A percentile compares a stretch with the other conserved stretches of the same genome.
phyloP scores from a whole-genome alignment of 1,139 yeast species.

The Yamadazyma friedrichii region DNA sequence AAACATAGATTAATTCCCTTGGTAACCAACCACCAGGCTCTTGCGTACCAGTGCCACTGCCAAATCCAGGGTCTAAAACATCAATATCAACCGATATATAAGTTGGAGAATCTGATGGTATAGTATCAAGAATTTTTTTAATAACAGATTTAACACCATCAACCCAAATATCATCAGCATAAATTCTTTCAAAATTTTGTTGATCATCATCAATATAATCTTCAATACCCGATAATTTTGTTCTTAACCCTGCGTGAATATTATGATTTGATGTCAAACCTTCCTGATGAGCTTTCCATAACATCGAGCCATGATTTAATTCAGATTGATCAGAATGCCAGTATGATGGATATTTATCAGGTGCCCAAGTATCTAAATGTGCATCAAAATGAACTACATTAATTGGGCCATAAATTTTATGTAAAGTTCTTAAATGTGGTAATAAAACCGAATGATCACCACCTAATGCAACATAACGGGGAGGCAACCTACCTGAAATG shows the following conservation, averaged over 20 bases:
- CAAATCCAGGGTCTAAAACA: constrained; percentile 77
- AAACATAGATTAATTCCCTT: constrained; percentile 64
- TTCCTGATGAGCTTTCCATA: constrained; percentile 73
- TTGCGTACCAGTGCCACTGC: constrained; percentile 83
- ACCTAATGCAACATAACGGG: constrained; percentile 67
- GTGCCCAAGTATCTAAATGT: constrained; percentile 78
- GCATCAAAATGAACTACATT: constrained; percentile 78
- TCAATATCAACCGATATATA: constrained; percentile 76
- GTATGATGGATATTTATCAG: constrained; percentile 61
- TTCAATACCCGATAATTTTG: constrained; percentile 60
- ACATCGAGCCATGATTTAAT: constrained; percentile 78
- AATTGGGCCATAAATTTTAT: constrained; percentile 58
- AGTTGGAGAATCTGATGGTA: constrained; percentile 60
- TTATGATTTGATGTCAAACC: constrained; percentile 58
- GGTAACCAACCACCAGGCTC: constrained; percentile 83
- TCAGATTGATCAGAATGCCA: constrained; percentile 68
- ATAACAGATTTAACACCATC: constrained; percentile 57
- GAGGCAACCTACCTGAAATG: constrained; percentile 33
- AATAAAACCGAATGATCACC: constrained; percentile 77
- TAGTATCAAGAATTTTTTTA: constrained; percentile 45
- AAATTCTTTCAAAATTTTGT: constrained; percentile 62
- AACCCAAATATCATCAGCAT: constrained; percentile 69
- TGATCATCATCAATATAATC: constrained; percentile 65
- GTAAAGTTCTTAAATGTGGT: constrained; percentile 66
- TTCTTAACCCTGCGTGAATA: constrained; percentile 71